These are phyloP conservation scores for Musa balbisiana DNA, from an alignment of 202 grass and related monocot species.

Conservation along the genomic window DNA sequence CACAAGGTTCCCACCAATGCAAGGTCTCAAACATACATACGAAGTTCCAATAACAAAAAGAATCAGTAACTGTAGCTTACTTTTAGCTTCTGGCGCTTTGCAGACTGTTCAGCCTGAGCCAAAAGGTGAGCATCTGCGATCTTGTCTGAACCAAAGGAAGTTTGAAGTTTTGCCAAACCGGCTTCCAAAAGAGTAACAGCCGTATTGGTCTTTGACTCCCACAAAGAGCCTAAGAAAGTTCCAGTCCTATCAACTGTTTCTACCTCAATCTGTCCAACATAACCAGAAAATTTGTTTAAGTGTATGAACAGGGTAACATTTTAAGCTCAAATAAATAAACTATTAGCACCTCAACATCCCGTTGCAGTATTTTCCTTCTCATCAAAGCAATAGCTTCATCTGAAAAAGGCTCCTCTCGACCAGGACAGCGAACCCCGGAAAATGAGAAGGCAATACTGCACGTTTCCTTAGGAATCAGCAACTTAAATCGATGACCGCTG, in stretches of 20 bases:
- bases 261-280: conserved; percentile 69
- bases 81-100: conserved; percentile 83
- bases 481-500: conserved; percentile 93
- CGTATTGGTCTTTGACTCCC: conserved; percentile 81
- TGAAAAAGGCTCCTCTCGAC: conserved; percentile 66
- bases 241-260: conserved; percentile 91
- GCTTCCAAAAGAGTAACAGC: conserved; percentile 69
- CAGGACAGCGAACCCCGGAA: conserved; percentile 82
- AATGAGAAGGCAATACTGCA: conserved; percentile 91
- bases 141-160: conserved; percentile 73
- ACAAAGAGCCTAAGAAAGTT: conserved; percentile 91
- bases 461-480: conserved; percentile 89
- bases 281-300: neutral
- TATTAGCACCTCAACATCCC: conserved; percentile 64
- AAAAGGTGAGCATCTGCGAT: conserved; percentile 67
- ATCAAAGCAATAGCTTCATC: conserved; percentile 88
- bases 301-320: neutral
- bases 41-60: neutral
- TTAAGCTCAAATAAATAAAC: conserved; percentile 1
- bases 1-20: too few relatives aligned
- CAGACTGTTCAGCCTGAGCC: conserved; percentile 64
- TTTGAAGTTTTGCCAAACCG: conserved; percentile 73
- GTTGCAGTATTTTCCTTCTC: conserved; percentile 73
- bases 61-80: conserved; percentile 22
- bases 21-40: too few relatives aligned